Evolutionary conservation across 371 early-diverging fungal species (phyloP).

Genomic region (Batkoa obscura): DNA sequence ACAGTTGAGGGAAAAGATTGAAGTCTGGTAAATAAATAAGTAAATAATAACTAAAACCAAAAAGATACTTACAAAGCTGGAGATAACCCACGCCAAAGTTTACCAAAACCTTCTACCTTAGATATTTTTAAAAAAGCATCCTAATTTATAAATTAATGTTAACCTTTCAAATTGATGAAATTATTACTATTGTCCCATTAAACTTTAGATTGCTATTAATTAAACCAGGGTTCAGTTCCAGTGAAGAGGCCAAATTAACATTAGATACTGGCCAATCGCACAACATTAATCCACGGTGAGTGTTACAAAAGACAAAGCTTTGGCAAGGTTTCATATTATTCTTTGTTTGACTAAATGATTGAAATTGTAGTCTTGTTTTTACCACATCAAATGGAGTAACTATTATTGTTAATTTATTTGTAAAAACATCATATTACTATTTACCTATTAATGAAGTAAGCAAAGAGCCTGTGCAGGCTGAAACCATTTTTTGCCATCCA

Average conservation of each 20-base stretch:
- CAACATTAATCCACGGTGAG: slow-evolving; percentile 9
- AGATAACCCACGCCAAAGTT: slow-evolving; percentile 73
- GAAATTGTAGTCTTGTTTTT: slow-evolving; percentile 46
- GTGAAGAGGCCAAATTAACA: slow-evolving; percentile 8
- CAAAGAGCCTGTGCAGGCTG: slow-evolving; percentile 56
- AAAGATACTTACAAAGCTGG: slow-evolving; percentile 36
- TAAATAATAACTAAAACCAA: neutral
- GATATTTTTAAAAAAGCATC: slow-evolving; percentile 64
- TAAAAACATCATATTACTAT: neutral
- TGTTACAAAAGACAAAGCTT: neutral
- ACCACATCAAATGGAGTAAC: slow-evolving; percentile 89
- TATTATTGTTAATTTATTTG: slow-evolving; percentile 10
- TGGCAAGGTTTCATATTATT: too few relatives aligned
- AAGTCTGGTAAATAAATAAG: slow-evolving; percentile 14
- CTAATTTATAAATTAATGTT: slow-evolving; percentile 12
- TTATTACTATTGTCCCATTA: slow-evolving; percentile 1
- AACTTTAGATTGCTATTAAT: neutral
- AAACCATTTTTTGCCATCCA: slow-evolving; percentile 30
- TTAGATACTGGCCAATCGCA: slow-evolving; percentile 9
- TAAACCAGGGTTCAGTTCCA: too few relatives aligned
- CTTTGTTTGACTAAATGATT: too few relatives aligned
- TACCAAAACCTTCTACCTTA: slow-evolving; percentile 49
- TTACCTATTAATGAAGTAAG: slow-evolving; percentile 45
- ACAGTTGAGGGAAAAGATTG: slow-evolving; percentile 84
- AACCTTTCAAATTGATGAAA: neutral